phyloP scores from a whole-genome alignment of 495 filamentous ascomycete species.

The Tirmania nivea region DNA sequence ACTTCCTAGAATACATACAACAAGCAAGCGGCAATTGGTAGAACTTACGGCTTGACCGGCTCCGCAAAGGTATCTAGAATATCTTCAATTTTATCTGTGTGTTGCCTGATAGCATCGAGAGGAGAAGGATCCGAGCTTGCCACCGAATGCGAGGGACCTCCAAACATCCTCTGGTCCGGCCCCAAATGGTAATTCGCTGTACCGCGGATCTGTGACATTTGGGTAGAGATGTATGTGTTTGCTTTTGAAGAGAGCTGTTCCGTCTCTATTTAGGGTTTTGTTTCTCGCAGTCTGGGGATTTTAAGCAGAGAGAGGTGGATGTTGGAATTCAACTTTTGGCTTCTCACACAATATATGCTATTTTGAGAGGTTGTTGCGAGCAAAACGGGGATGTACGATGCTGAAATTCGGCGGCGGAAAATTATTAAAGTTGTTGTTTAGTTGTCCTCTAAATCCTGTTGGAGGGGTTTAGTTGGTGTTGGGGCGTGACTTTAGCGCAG shows the following conservation, averaged over 20 bases:
- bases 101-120: constrained; percentile 73
- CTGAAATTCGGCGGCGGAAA: neutral
- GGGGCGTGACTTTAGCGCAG: neutral
- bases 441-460: neutral
- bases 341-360: no score
- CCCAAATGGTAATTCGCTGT: constrained; percentile 90
- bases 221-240: constrained; percentile 3
- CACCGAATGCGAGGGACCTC: constrained; percentile 21
- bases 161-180: constrained; percentile 48
- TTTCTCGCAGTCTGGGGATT: no score
- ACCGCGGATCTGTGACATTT: constrained; percentile 90
- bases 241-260: no score
- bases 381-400: no score
- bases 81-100: constrained; percentile 97
- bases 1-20: neutral
- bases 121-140: constrained; percentile 29
- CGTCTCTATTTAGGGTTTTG: no score
- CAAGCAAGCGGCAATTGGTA: constrained; percentile 1
- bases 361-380: no score
- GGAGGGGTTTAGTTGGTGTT: neutral
- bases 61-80: constrained; percentile 71
- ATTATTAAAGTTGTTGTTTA: neutral
- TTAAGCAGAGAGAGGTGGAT: no score
- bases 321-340: no score
- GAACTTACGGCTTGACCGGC: constrained; percentile 83